These are phyloP conservation scores for Candida morakotiae DNA, from an alignment of 805 yeast genomes.

Conservation along the genomic window DNA sequence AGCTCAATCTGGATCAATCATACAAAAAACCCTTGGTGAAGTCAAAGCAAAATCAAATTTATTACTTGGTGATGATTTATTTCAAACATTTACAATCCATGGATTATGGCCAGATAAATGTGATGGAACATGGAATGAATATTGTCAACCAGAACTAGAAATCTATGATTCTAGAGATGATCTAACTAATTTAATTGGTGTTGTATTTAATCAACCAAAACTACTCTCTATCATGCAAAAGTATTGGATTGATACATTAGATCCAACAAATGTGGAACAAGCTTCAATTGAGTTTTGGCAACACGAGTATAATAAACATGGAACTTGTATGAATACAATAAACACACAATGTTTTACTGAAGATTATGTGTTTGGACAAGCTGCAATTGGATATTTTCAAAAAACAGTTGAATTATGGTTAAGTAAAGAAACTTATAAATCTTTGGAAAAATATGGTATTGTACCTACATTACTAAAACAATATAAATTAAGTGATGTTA, in stretches of 20 bases:
- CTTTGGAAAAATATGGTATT: slow-evolving; percentile 32
- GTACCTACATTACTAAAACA: slow-evolving; percentile 29
- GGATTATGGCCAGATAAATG: slow-evolving; percentile 44
- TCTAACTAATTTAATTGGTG: slow-evolving; percentile 17
- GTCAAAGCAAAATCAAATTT: not conserved
- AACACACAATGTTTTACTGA: slow-evolving; percentile 30
- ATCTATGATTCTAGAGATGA: slow-evolving; percentile 21
- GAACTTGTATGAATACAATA: slow-evolving; percentile 38
- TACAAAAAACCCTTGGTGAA: slow-evolving; percentile 2
- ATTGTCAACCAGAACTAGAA: slow-evolving; percentile 30
- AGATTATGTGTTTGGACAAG: slow-evolving; percentile 17
- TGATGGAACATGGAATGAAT: slow-evolving; percentile 35
- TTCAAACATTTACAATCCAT: slow-evolving; percentile 34
- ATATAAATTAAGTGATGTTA: slow-evolving; percentile 28
- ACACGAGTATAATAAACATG: slow-evolving; percentile 43
- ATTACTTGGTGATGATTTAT: slow-evolving; percentile 4
- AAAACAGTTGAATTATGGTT: slow-evolving; percentile 23
- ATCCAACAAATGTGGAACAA: slow-evolving; percentile 9
- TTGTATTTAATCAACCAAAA: slow-evolving; percentile 20
- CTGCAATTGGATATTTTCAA: slow-evolving; percentile 26
- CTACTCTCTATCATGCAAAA: slow-evolving; percentile 26
- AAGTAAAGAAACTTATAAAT: slow-evolving; percentile 30
- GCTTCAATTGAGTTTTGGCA: slow-evolving; percentile 32
- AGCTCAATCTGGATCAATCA: slow-evolving; percentile 12
- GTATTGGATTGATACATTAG: slow-evolving; percentile 21